Evolutionary conservation across 2,329 filamentous ascomycete genomes (phyloP), one percentile per base, ranked within the genome.

Genomic region (Cladophialophora immunda): DNA sequence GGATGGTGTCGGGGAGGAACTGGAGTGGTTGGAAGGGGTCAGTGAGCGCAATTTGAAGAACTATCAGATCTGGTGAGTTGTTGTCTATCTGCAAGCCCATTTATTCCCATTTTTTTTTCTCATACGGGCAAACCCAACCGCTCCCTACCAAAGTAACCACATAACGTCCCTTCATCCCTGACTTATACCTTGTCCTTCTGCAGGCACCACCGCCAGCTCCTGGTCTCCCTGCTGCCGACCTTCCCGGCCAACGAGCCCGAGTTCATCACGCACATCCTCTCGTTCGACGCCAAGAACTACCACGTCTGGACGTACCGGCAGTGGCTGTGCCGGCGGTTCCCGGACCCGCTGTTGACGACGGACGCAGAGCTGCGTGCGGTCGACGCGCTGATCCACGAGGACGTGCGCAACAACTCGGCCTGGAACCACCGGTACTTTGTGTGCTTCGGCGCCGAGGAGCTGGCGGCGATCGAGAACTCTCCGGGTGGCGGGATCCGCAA

Each of bases 221-320:
- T 81, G 78, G 84, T 81, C 78, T 86, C 81, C 68, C 89, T 83
- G 73, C 84, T 84, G 65, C 81, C 87, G 15, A 82, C 77, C 19
- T 84, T 92, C 60, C 87, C 87, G 11, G 77, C 83, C 3, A 87
- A 86, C 3, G 95, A 99, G 80, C 83, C 85, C 22, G 84, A 84
- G 15, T 98, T 98, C 78, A 86, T 97, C 67, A 86, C 85, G 66
- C 80, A 85, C 55, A 98, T 99, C 87, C 89, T 99, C 62, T 86
- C 85, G 47, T 86, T 91, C 73, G 95, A 99, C 77, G 88, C 91
- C 58, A 99, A 99, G 82, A 99, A 99, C 82, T 98, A 99, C 78
- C 95, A 99, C 77, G 95, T 98, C 56, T 99, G 95, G 95, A 93
- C 90, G 63, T 99, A 98, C 81, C 86, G 95, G 66, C 93, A 97